Base-by-base conservation (phyloP, 163 green algal species). In the Picocystis sp. region DNA sequence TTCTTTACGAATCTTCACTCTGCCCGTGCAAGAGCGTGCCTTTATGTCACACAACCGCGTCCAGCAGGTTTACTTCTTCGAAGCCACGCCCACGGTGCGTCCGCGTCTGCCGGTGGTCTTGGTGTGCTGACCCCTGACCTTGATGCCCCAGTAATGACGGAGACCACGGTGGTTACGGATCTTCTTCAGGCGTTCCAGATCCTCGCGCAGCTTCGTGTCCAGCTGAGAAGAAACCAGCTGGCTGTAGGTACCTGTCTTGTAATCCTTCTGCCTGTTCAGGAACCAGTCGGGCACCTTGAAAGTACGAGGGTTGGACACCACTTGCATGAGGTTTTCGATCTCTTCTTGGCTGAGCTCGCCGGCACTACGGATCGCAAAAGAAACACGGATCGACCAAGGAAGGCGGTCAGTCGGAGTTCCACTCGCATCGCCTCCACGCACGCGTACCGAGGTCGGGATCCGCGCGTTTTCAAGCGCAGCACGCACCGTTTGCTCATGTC, bases 211-310 rank as follows among this genome's bases (percentile, higher is more conserved):
- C 70, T 85, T 77, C 53, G 77, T 88, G 74, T 95, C 86, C 46
- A 95, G 65, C n/a, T 60, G 56, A 21, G 75, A 87, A 29, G 84
- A 89, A n/a, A 79, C 89, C 44, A 94, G 53, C 47, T 54, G 47
- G 47, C 47, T 35, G 47, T 54, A 54, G 12, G 25, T 22, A 8
- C 58, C 58, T 33, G 94, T 87, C 74, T 94, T 94, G 76, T 86
- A 53, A 71, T 98, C 86, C 71, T 91, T 91, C 73, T 88, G 77
- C 65, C 82, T 91, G 81, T 99, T 99, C 29, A 99, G 81, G 79
- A 98, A 96, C 83, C 83, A 99, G 73, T 97, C 85, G 49, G 89
- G 90, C 56, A 98, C 92, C 81, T 98, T 97, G 81, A 95, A 99
- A 48, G 85, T 75, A 56, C 85, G 77, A 22, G 90, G 90, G 81